Evolutionary conservation across 2,329 filamentous ascomycete species (phyloP), one percentile per base, ranked within the genome.

Genomic region (Fusarium heterosporum): DNA sequence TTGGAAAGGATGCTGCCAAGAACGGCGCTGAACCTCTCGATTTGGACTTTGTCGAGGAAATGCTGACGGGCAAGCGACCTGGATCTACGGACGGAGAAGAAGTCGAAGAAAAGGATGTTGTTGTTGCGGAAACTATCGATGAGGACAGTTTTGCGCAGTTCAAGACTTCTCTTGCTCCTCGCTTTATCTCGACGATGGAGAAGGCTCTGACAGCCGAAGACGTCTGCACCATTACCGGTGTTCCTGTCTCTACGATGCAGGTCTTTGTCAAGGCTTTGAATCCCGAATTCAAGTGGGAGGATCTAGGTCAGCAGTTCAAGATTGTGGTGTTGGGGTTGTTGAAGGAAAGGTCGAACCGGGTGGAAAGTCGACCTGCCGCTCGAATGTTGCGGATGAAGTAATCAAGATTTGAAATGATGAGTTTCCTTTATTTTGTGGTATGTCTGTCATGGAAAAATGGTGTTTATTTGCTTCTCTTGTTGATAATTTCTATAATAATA

Each of bases 321-420:
- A 28, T 58, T 26, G 52, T 63, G 10, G 1, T 63, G 1, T 17
- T 63, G n/a, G 41, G 59, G 1, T 22, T 63, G 10, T 10, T 63
- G 9, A n/a, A 19, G n/a, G n/a, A 63, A 0, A 36, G 60, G 0
- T 51, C 43, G 1, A 55, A 42, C 0, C 14, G 60, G 1, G 2
- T 50, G 2, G 60, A 63, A 13, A 63, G 58, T 0, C 32, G 40
- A 5, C 60, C 60, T 13, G n/a, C 58, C 14, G 30, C 50, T 0
- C 40, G 11, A 2, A 41, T 62, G 39, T 11, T 62, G 1, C 19
- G 25, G 7, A 1, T 55, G 8, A 8, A 6, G 2, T 59, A 5
- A 48, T 17, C 8, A 0, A 2, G 9, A 10, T 19, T 2, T 2
- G 2, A 10, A 34, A 17, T 6, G 0, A 28, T 39, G 3, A 5